phyloP scores from a whole-genome alignment of 75 land plant genomes.

The Cryptomeria japonica region DNA sequence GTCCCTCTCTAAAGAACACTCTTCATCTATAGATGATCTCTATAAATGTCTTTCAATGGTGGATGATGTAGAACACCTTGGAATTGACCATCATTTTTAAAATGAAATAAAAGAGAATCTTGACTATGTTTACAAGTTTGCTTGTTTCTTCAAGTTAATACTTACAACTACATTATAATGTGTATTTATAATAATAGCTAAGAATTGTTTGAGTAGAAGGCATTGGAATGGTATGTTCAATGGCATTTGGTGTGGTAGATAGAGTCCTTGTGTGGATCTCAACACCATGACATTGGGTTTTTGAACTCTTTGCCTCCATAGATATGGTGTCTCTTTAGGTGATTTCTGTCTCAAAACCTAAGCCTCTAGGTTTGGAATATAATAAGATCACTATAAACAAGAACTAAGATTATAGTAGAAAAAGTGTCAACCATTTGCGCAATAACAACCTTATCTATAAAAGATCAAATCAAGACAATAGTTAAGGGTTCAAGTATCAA shows the following conservation, averaged over 20 bases:
- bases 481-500: too few relatives aligned
- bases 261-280: slow-evolving; percentile 15
- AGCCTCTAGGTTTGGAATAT: too few relatives aligned
- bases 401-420: too few relatives aligned
- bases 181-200: too few relatives aligned
- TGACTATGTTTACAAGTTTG: background rate
- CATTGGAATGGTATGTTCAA: background rate
- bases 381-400: too few relatives aligned
- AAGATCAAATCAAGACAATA: too few relatives aligned
- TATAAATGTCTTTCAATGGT: background rate
- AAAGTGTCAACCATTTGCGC: too few relatives aligned
- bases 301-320: slow-evolving; percentile 58
- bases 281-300: slow-evolving; percentile 48
- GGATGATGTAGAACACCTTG: background rate
- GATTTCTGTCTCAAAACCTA: too few relatives aligned
- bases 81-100: background rate
- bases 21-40: background rate
- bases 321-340: slow-evolving; percentile 50
- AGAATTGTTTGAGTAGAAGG: background rate
- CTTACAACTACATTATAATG: background rate
- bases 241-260: background rate
- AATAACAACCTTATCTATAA: too few relatives aligned
- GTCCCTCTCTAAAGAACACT: too few relatives aligned
- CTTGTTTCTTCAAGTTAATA: background rate
- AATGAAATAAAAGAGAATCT: background rate